Percentiles rank a stretch among this genome's conserved stretches.
Conservation (phyloP, 2,329 filamentous ascomycete species). For the Alternaria sp. region DNA sequence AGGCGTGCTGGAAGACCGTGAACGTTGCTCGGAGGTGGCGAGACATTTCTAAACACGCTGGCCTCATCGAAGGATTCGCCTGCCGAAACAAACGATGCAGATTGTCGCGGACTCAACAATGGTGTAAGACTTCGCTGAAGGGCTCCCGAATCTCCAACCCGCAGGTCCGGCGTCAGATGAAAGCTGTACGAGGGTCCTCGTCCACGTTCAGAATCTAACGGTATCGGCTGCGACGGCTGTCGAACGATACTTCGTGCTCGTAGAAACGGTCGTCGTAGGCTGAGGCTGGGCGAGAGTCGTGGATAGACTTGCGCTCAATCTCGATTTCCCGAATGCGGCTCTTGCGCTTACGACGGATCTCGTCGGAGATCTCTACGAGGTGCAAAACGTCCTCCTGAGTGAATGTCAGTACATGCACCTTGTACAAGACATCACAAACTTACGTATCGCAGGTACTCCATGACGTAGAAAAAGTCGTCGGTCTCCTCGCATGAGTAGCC, state of each 20-base stretch:
- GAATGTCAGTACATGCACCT: constrained; percentile 14
- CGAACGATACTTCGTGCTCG: constrained; percentile 72
- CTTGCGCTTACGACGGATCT: constrained; percentile 72
- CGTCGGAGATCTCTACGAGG: constrained; percentile 81
- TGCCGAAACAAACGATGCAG: constrained; percentile 20
- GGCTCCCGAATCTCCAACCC: constrained; percentile 11
- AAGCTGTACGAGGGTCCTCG: constrained; percentile 4
- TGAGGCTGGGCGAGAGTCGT: constrained; percentile 50
- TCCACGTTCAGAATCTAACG: constrained; percentile 29
- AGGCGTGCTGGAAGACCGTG: constrained; percentile 8
- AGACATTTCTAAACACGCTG: constrained; percentile 12
- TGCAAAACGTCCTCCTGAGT: constrained; percentile 82
- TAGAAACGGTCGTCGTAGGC: constrained; percentile 69
- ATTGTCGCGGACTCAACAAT: constrained; percentile 14
- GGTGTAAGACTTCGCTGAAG: constrained; percentile 9
- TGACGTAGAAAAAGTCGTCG: constrained; percentile 87
- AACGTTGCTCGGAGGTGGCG: neutral
- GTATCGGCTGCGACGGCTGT: constrained; percentile 52
- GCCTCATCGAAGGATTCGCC: constrained; percentile 14
- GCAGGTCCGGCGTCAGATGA: constrained; percentile 6
- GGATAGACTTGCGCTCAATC: constrained; percentile 64
- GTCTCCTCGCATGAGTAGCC: constrained; percentile 93
- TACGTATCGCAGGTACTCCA: constrained; percentile 88
- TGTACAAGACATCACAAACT: constrained; percentile 50
- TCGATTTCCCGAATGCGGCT: constrained; percentile 66